phyloP scores from a whole-genome alignment of 2,329 filamentous ascomycete genomes.

The Fusarium redolens region DNA sequence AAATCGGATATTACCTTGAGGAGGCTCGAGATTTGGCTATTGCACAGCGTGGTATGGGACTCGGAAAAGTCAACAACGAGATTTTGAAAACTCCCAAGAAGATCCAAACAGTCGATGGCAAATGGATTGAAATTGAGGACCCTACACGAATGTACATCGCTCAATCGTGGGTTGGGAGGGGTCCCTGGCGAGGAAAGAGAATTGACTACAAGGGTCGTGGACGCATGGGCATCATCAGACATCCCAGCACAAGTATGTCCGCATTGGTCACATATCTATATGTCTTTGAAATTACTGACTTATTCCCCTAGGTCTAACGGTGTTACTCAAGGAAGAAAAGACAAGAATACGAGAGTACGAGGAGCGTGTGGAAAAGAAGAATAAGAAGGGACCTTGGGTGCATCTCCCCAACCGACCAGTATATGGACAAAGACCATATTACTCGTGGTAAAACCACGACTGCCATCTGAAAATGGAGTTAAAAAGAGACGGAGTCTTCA shows the following conservation, averaged over 20 bases:
- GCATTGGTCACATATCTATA: background rate
- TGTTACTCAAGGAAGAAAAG: slow-evolving; percentile 93
- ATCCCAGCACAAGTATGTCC: slow-evolving; percentile 79
- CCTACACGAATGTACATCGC: slow-evolving; percentile 89
- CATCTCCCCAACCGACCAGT: slow-evolving; percentile 89
- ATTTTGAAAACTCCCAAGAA: slow-evolving; percentile 55
- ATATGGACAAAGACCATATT: slow-evolving; percentile 87
- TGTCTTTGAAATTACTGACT: slow-evolving; percentile 29
- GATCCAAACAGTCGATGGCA: slow-evolving; percentile 81
- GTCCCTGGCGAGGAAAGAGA: slow-evolving; percentile 66
- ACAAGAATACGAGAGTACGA: slow-evolving; percentile 84
- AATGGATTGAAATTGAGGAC: slow-evolving; percentile 76
- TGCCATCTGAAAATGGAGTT: background rate
- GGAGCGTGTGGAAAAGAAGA: slow-evolving; percentile 80
- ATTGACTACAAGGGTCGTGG: slow-evolving; percentile 83
- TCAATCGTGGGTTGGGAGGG: slow-evolving; percentile 91
- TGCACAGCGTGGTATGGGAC: slow-evolving; percentile 85
- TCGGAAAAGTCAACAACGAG: slow-evolving; percentile 62
- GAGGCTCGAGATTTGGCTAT: slow-evolving; percentile 85
- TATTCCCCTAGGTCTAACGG: slow-evolving; percentile 70
- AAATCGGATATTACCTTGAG: slow-evolving; percentile 82
- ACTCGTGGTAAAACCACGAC: slow-evolving; percentile 77
- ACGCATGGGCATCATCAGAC: slow-evolving; percentile 72
- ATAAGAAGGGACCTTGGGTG: slow-evolving; percentile 83
- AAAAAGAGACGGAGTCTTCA: slow-evolving; percentile 9